phyloP scores from a whole-genome alignment of 805 yeast genomes.

The Yamadazyma phyllophila region DNA sequence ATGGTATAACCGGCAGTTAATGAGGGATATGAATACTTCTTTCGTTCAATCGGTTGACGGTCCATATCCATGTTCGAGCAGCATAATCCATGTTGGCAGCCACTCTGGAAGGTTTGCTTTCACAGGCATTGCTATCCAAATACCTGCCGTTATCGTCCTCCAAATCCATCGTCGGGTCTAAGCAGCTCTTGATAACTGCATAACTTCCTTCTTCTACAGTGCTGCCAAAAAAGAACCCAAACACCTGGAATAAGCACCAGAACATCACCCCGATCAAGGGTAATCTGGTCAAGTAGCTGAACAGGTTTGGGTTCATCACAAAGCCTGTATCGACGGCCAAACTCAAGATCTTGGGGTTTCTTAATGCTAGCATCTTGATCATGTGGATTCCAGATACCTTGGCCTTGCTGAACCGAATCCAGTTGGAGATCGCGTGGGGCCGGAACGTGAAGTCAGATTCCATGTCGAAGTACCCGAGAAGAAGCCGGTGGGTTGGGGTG shows the following conservation, averaged over 20 bases:
- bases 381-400: constrained; percentile 78
- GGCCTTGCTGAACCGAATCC: constrained; percentile 76
- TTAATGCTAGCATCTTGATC: constrained; percentile 58
- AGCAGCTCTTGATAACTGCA: constrained; percentile 61
- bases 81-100: constrained; percentile 59
- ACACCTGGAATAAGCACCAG: constrained; percentile 67
- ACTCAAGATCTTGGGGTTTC: constrained; percentile 64
- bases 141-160: constrained; percentile 69
- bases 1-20: background rate
- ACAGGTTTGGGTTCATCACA: constrained; percentile 77
- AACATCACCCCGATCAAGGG: constrained; percentile 76
- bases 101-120: constrained; percentile 49
- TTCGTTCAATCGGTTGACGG: constrained; percentile 14
- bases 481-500: constrained; percentile 63
- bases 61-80: constrained; percentile 78
- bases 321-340: constrained; percentile 80
- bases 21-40: constrained; percentile 23
- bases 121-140: constrained; percentile 58
- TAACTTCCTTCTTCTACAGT: constrained; percentile 68
- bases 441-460: constrained; percentile 48
- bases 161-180: constrained; percentile 48
- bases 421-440: constrained; percentile 71
- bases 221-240: constrained; percentile 69
- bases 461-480: constrained; percentile 46
- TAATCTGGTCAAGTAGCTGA: constrained; percentile 71